Percentiles rank a stretch among this genome's conserved stretches.
Conservation (phyloP, 768 basidiomycete species). For the Lactarius hengduanensis region DNA sequence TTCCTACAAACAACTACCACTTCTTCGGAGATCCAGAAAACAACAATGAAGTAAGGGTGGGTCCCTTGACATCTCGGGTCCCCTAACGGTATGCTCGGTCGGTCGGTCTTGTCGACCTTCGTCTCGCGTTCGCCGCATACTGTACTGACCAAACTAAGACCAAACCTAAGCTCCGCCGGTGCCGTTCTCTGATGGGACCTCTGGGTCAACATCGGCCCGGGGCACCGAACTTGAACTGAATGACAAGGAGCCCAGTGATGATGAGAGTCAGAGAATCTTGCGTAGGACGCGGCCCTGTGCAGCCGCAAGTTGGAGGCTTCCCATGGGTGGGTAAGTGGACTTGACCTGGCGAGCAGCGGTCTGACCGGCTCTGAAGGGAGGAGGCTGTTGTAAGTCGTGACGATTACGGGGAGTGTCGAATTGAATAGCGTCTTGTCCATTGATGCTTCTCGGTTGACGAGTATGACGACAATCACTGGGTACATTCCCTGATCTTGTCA, state of each 20-base stretch:
- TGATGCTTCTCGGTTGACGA: too few relatives aligned
- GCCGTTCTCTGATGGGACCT: background rate
- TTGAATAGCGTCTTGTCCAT: too few relatives aligned
- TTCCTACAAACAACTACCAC: too few relatives aligned
- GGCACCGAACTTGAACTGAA: background rate
- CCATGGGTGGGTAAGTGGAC: background rate
- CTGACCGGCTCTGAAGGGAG: too few relatives aligned
- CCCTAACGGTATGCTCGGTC: background rate
- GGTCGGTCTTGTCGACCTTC: background rate
- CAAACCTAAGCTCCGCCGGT: background rate
- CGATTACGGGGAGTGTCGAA: too few relatives aligned
- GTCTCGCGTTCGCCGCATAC: background rate
- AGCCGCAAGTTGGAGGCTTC: background rate
- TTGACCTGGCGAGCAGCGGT: too few relatives aligned
- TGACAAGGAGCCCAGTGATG: background rate
- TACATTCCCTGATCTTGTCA: too few relatives aligned
- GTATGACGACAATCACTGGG: too few relatives aligned
- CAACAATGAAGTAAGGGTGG: background rate
- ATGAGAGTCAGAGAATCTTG: background rate
- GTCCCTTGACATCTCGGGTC: background rate
- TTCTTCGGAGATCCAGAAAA: too few relatives aligned
- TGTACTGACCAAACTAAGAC: too few relatives aligned
- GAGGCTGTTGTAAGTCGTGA: too few relatives aligned
- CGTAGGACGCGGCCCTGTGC: background rate
- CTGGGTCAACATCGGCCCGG: background rate